Evolutionary conservation across 2,329 filamentous ascomycete genomes (phyloP).

Genomic region (Cercospora sp.): DNA sequence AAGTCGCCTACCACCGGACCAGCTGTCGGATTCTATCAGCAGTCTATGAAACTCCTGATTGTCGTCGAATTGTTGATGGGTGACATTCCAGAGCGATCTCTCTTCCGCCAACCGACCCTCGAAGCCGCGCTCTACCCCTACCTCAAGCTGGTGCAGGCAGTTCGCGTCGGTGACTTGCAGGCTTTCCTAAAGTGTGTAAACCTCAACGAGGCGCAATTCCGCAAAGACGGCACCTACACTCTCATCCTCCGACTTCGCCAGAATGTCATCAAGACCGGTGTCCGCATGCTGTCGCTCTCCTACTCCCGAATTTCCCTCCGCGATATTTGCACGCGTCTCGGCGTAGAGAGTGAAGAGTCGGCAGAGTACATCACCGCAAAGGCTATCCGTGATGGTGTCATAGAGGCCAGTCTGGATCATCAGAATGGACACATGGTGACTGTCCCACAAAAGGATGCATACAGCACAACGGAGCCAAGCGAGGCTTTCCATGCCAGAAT

Average conservation of each 20-base stretch:
- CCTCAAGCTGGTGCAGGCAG: constrained; percentile 88
- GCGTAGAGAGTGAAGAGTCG: constrained; percentile 91
- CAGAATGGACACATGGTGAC: constrained; percentile 98
- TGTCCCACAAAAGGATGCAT: constrained; percentile 93
- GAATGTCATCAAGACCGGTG: constrained; percentile 99
- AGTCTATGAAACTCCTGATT: constrained; percentile 91
- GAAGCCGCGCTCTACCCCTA: constrained; percentile 90
- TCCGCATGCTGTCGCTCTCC: constrained; percentile 97
- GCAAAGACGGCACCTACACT: constrained; percentile 91
- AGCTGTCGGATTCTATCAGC: constrained; percentile 92
- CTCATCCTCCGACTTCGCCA: constrained; percentile 91
- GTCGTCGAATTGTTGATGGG: constrained; percentile 98
- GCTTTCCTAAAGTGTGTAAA: constrained; percentile 88
- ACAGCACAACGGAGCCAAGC: constrained; percentile 90
- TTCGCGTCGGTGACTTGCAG: constrained; percentile 92
- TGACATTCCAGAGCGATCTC: constrained; percentile 91
- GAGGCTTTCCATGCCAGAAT: constrained; percentile 99
- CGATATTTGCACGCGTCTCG: constrained; percentile 94
- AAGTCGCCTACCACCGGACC: constrained; percentile 90
- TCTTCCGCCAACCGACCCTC: constrained; percentile 85
- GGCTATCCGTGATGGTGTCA: constrained; percentile 95
- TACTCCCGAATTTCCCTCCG: constrained; percentile 96
- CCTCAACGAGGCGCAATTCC: constrained; percentile 79
- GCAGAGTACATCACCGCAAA: constrained; percentile 99
- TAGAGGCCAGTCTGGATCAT: constrained; percentile 90